Evolutionary conservation across 1,284 basidiomycete species (phyloP), one percentile per base, ranked within the genome.

Genomic region (Prillingera fragicola): DNA sequence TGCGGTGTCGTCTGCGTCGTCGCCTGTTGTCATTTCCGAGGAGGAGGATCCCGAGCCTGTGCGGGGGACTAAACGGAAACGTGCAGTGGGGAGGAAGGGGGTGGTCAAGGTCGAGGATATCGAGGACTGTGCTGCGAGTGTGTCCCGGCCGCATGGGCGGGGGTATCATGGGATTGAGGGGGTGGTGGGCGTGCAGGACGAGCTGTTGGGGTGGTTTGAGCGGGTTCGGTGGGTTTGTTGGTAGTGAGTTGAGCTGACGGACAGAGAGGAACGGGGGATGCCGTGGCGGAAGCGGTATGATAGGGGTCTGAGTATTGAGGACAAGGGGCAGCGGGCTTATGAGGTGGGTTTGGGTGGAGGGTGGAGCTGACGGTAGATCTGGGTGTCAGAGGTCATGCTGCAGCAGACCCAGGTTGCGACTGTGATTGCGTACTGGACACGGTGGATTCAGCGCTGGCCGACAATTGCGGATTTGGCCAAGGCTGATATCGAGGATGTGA

Each of bases 351-450:
- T 36, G 9, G 37, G 19, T 43, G 18, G 6, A 32, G 5, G 6
- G 32, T n/a, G n/a, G n/a, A n/a, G 7, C 19, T 35, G 19, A 31
- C 38, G 13, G 8, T 36, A 45, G 36, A 34, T 43, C 33, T 21
- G 45, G 63, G 69, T 95, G 33, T 87, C 85, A 10, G 90, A 96
- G 69, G 85, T 96, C 53, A 97, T 97, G 94, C 77, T 96, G 6
- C 94, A 98, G 66, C 94, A 98, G 69, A 97, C 94, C 0, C 90
- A 91, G 43, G 74, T 76, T 19, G 78, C 75, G 3, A 94, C 90
- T 0, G 90, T 92, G 12, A 89, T 91, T 53, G 85, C 84, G 1
- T 95, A 91, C 68, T 94, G 87, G 70, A 82, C 81, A 36, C 77
- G 77, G 29, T 92, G 89, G 88, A 85, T 91, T 76, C 73, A 75